Base-by-base conservation (phyloP, 257 asterid species). In the Jacaranda mimosifolia region DNA sequence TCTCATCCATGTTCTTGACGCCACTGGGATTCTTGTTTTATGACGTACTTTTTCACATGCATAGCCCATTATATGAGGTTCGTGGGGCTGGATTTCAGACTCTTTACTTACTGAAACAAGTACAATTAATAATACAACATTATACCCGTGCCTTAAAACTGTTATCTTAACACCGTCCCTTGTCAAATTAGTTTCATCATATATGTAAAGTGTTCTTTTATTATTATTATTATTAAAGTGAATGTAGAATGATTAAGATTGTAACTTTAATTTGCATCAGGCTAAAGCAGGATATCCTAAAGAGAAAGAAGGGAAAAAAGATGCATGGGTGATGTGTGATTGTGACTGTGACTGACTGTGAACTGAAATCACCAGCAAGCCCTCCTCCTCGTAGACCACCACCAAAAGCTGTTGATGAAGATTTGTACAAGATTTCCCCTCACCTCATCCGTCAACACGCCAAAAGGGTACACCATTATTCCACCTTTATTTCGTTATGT, bases 321-420 rank as follows among this genome's bases (percentile, higher is more conserved):
- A 75, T 6, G 87, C 14, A 65, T 72, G 87, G 80, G 52, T 82
- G 88, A 81, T 75, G 18, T 86, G 89, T 79, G 91, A 88, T 18
- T 82, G 82, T 56, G 32, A 26, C 32, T 26, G n/a, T n/a, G 96
- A 86, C 5, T 70, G n/a, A n/a, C n/a, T n/a, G 72, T 66, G 90
- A 79, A 1, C 6, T 79, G 69, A 87, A 83, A 59, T 60, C 82
- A 21, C 81, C 81, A 3, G 73, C 82, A 9, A 75, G 84, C 79
- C 73, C 78, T 12, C 63, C 90, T 5, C 75, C 78, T 3, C 69
- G 72, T 3, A 69, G 72, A 63, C 9, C 69, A 1, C 76, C 88
- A 17, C 80, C 89, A 0, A 93, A 91, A 79, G 93, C 97, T 12
- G 97, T 93, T 14, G 98, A 93, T 81, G 98, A 93, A 79, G 98